A percentile compares a stretch with the other conserved stretches of the same genome.
Evolutionary conservation across 2,329 filamentous ascomycete genomes (phyloP).

Genomic region (Penicillium expansum): DNA sequence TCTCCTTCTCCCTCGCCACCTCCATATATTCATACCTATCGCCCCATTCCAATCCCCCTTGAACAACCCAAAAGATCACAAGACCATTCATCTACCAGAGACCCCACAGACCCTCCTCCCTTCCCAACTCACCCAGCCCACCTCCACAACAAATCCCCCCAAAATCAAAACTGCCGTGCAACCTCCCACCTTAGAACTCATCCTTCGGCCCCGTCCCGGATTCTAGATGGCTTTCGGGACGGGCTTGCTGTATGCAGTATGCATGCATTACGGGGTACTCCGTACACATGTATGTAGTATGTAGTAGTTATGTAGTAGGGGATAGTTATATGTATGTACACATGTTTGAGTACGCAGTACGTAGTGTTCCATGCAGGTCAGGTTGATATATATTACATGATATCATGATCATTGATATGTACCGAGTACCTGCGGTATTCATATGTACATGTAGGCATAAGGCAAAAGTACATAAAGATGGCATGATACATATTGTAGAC

Average conservation of each 20-base stretch:
- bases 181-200: background rate
- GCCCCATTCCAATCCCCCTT: background rate
- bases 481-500: background rate
- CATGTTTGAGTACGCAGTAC: background rate
- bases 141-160: background rate
- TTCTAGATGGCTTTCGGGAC: background rate
- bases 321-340: background rate
- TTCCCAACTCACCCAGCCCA: background rate
- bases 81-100: background rate
- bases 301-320: background rate
- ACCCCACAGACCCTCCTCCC: slow-evolving; percentile 1
- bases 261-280: background rate
- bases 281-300: background rate
- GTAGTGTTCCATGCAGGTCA: background rate
- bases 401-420: background rate
- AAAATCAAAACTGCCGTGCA: background rate
- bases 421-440: background rate
- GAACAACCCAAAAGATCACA: background rate
- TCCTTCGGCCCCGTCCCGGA: background rate
- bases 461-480: background rate
- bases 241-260: background rate
- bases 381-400: background rate
- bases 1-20: background rate
- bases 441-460: background rate
- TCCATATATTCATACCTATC: background rate